Base-by-base conservation (phyloP, 805 yeast genomes). In the Suhomyces emberorum region DNA sequence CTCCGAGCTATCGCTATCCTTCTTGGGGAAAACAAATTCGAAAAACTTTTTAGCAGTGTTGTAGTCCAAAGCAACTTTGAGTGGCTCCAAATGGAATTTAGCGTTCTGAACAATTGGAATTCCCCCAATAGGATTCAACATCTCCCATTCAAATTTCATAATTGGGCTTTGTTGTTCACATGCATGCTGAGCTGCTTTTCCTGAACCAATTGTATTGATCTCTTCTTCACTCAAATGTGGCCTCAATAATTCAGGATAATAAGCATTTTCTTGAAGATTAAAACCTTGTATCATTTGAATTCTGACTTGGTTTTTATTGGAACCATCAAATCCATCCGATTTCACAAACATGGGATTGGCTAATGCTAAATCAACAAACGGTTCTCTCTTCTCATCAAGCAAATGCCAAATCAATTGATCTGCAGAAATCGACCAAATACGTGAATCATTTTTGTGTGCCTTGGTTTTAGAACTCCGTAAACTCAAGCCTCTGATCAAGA, bases 81-180 rank as follows among this genome's bases (percentile, higher is more conserved):
- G 49, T 1, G 96, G 96, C 35, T 74, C 71, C 12, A 87, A 56
- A 1, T 62, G 57, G 14, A 86, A 66, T 24, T 76, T 76, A 16
- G 87, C 80, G 34, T 72, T 64, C 41, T 78, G 79, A 61, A 89
- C 69, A 16, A 89, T 80, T n/a, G 84, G 75, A 34, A 89, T 88
- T 8, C 98, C 98, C 21, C 96, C 98, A 38, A 91, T 83, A 0
- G 95, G 88, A 37, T 76, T 77, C 35, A 83, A 75, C 80, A 84
- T 76, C n/a, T 77, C 74, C 98, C 98, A 89, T 8, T 61, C 34
- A 48, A 63, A 45, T 6, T 32, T 29, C 3, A 67, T 43, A 25
- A 67, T 47, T 1, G 69, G 63, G n/a, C 34, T 24, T 7, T 33
- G 24, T 17, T 38, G 32, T 20, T 36, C 16, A 23, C 44, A 34